Conservation (phyloP, 106 monocot genomes). For the Dioscorea dumetorum region DNA sequence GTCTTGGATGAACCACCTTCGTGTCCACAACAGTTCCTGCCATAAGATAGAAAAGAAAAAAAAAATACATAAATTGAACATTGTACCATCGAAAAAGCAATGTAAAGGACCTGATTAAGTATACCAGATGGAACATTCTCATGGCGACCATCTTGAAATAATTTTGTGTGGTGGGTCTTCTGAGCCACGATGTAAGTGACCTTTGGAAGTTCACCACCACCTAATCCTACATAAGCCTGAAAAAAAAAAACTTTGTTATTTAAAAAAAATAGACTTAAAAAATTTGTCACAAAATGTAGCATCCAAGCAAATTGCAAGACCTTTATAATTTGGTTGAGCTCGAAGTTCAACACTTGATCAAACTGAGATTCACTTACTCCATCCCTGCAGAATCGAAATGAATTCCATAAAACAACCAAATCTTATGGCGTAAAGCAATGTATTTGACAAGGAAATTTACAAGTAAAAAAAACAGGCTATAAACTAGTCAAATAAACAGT, state of each 20-base stretch:
- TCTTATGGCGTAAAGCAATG: not conserved
- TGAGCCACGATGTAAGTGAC: conserved; percentile 65
- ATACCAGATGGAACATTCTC: conserved; percentile 80
- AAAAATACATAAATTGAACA: not conserved
- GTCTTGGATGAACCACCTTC: conserved; percentile 62
- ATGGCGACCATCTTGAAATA: conserved; percentile 39
- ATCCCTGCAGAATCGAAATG: conserved; percentile 36
- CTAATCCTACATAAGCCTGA: conserved; percentile 57
- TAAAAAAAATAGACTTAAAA: not conserved
- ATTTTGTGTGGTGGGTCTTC: conserved; percentile 78
- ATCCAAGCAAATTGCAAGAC: conserved; percentile 7
- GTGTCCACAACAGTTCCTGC: conserved; percentile 76
- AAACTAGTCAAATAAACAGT: not conserved
- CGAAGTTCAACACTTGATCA: conserved; percentile 61
- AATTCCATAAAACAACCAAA: not conserved
- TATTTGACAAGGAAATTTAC: not conserved
- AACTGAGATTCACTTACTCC: conserved; percentile 81
- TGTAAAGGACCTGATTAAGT: not conserved
- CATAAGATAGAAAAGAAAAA: not conserved
- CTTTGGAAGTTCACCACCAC: conserved; percentile 45
- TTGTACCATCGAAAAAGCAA: too few relatives aligned
- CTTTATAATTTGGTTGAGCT: conserved; percentile 68
- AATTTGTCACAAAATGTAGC: not conserved
- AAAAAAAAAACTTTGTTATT: not conserved
- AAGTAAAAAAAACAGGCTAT: too few relatives aligned